Evolutionary conservation across 805 yeast genomes (phyloP).

Genomic region (Wickerhamomyces xylosicus): DNA sequence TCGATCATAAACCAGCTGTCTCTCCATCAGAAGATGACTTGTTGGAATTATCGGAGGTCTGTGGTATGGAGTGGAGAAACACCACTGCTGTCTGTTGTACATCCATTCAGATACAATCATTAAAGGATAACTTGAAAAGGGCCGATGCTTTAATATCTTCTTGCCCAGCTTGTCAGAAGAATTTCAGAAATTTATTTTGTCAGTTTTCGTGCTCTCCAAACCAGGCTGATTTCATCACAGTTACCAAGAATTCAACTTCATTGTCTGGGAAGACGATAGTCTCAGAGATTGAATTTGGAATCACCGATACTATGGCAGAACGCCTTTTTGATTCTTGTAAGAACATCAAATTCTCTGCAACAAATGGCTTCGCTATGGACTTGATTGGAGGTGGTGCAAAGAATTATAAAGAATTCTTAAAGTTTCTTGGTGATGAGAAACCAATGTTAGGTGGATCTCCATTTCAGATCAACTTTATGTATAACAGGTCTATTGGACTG

Average conservation of each 20-base stretch:
- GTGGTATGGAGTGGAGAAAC: constrained; percentile 61
- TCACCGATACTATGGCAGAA: constrained; percentile 50
- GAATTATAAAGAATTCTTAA: constrained; percentile 59
- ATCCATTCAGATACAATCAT: constrained; percentile 41
- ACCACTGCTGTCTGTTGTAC: constrained; percentile 59
- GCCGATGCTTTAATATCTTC: constrained; percentile 78
- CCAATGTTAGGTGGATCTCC: constrained; percentile 94
- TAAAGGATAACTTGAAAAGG: constrained; percentile 54
- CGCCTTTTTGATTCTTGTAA: constrained; percentile 76
- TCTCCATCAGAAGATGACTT: constrained; percentile 27
- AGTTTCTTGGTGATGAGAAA: constrained; percentile 90
- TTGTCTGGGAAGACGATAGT: constrained; percentile 47
- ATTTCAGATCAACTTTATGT: constrained; percentile 76
- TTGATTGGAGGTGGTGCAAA: constrained; percentile 95
- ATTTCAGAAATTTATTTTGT: constrained; percentile 78
- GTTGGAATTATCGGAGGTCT: constrained; percentile 40
- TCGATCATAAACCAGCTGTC: constrained; percentile 43
- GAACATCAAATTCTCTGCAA: constrained; percentile 82
- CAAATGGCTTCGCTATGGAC: constrained; percentile 96
- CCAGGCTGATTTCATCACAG: constrained; percentile 65
- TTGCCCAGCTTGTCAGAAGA: constrained; percentile 87
- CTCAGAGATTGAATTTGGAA: constrained; percentile 55
- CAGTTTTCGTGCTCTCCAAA: constrained; percentile 84
- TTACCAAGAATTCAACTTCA: constrained; percentile 41
- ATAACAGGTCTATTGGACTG: constrained; percentile 20